Evolutionary conservation across 352 stramenopile genomes (phyloP), one percentile per base, ranked within the genome.

Genomic region (Pythium folliculosum): DNA sequence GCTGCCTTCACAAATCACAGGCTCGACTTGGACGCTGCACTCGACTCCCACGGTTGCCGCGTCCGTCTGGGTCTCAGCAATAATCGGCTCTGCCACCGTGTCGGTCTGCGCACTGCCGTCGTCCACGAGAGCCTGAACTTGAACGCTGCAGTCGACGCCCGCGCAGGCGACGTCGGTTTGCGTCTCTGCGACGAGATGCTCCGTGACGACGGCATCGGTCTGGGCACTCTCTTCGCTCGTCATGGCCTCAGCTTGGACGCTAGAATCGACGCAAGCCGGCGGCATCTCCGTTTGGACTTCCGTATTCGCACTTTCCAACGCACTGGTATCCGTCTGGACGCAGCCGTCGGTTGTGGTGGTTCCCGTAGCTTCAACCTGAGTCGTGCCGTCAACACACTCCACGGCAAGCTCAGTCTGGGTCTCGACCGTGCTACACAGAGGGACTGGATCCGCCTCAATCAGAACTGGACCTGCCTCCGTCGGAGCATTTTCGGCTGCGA

Each of bases 81-180:
- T 19, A 6, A 47, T n/a, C 14, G n/a, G 40, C 9, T 43, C 37
- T 13, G 37, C 40, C 4, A 47, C 40, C 4, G 40, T 16, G 22
- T 63, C 57, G 23, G 57, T 64, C 45, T 64, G 57, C 22, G 9
- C 49, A 21, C 45, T 54, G 25, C 3, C 19, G 12, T 54, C 56
- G 12, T n/a, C 27, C 16, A 21, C 14, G 5, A 37, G 17, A 19
- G 49, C 6, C 22, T 52, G n/a, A 9, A 52, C 45, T 52, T 52
- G 45, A 14, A 52, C 45, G 22, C 45, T 52, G 45, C 9, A 16
- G 45, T 52, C 45, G n/a, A 27, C 45, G 13, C 45, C 10, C 40
- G n/a, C n/a, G n/a, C n/a, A n/a, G n/a, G n/a, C n/a, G 14, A n/a
- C 40, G 14, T 47, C 40, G 6, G 40, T 47, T 40, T 40, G 35